phyloP scores from a whole-genome alignment of 345 rosid species.

The Balakata baccata region DNA sequence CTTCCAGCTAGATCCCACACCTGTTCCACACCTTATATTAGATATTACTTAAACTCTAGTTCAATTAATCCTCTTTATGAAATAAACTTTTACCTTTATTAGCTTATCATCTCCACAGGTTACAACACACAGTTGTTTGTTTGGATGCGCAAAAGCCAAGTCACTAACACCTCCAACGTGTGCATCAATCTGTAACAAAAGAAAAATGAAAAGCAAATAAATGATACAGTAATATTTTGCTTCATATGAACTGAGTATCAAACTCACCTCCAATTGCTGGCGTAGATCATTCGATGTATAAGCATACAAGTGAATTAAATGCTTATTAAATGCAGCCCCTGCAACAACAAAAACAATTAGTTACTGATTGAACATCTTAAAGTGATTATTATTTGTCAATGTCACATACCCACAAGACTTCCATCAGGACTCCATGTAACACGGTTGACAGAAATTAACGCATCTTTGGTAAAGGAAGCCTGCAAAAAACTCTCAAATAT shows the following conservation, averaged over 20 bases:
- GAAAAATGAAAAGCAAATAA: slow-evolving; percentile 16
- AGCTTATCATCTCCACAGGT: slow-evolving; percentile 91
- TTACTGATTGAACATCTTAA: slow-evolving; percentile 16
- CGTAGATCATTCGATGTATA: slow-evolving; percentile 49
- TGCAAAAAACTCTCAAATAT: slow-evolving; percentile 10
- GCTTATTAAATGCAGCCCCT: slow-evolving; percentile 75
- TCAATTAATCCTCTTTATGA: slow-evolving; percentile 6
- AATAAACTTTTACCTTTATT: slow-evolving; percentile 56
- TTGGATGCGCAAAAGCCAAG: slow-evolving; percentile 82
- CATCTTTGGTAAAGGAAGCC: slow-evolving; percentile 31
- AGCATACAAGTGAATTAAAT: slow-evolving; percentile 63
- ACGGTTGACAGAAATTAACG: slow-evolving; percentile 27
- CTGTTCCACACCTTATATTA: slow-evolving; percentile 47
- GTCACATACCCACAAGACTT: slow-evolving; percentile 42
- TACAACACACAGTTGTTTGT: slow-evolving; percentile 69
- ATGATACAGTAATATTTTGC: slow-evolving; percentile 12
- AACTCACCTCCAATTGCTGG: slow-evolving; percentile 57
- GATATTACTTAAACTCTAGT: slow-evolving; percentile 13
- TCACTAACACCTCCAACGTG: slow-evolving; percentile 85
- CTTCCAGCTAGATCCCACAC: slow-evolving; percentile 74
- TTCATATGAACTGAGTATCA: slow-evolving; percentile 6
- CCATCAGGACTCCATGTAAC: slow-evolving; percentile 38
- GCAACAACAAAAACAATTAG: slow-evolving; percentile 34
- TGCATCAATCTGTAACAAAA: slow-evolving; percentile 65
- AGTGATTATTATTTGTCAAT: slow-evolving; percentile 1